Evolutionary conservation across 1,139 yeast species (phyloP).

Genomic region (Nakaseomyces kungkrabaensis): DNA sequence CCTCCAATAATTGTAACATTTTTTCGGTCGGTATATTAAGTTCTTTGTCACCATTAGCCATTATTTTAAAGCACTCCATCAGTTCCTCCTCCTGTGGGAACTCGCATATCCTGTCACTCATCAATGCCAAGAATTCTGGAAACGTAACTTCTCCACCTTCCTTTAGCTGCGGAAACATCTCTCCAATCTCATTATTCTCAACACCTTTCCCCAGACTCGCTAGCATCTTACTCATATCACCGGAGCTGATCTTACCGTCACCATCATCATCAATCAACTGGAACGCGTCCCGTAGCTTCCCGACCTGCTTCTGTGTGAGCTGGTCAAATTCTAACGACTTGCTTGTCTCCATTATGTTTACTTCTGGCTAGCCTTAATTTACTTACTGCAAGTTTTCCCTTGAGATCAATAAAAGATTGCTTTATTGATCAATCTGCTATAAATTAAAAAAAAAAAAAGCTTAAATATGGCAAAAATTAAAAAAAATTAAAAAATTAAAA

Average conservation of each 20-base stretch:
- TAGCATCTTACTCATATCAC: constrained; percentile 52
- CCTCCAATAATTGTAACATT: constrained; percentile 44
- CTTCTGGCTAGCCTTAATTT: no score
- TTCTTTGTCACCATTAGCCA: constrained; percentile 37
- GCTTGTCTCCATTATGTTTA: constrained; percentile 18
- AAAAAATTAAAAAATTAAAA: no score
- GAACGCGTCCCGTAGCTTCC: constrained; percentile 43
- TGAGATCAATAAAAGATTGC: no score
- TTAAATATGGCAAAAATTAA: no score
- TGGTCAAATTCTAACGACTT: constrained; percentile 24
- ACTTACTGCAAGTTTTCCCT: no score
- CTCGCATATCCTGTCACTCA: constrained; percentile 50
- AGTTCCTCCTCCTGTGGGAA: constrained; percentile 56
- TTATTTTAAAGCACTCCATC: constrained; percentile 51
- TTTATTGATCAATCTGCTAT: no score
- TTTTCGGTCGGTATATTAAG: constrained; percentile 38
- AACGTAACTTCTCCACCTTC: constrained; percentile 30
- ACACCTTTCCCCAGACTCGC: constrained; percentile 40
- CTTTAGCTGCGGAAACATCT: constrained; percentile 36
- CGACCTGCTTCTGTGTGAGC: constrained; percentile 30
- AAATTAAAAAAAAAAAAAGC: no score
- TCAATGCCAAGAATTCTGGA: constrained; percentile 57
- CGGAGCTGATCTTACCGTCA: constrained; percentile 53
- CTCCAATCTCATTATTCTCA: constrained; percentile 34
- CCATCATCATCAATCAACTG: constrained; percentile 75